Base-by-base conservation (phyloP, 140 eudicot genomes). In the Oenanthe javanica region DNA sequence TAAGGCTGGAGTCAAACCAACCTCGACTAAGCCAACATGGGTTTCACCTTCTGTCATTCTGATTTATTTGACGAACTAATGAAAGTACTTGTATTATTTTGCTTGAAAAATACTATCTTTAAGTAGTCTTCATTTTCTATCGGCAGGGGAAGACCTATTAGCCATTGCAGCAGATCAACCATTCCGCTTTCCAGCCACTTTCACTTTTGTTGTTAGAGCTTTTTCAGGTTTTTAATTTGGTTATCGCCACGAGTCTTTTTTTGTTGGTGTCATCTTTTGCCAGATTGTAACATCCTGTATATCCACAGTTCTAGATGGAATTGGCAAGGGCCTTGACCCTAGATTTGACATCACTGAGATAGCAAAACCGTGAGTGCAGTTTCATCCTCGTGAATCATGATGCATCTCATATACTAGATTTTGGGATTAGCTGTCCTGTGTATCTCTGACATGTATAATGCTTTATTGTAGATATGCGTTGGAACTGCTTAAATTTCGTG, bases 321-420 rank as follows among this genome's bases (percentile, higher is more conserved):
- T 96, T 84, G 99, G 99, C 81, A 96, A 96, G 84, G 99, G 99
- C 82, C 99, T 96, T 6, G 98, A 96, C 80, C 97, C 99, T 77
- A 96, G 99, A 80, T 96, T 96, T 74, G 99, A 96, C 87, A 96
- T 96, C 77, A 92, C 99, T 45, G 99, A 96, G 85, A 96, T 96
- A 77, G 98, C 99, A n/a, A 96, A 88, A 88, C 99, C 99, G 99
- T 96, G 82, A 92, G 99, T 89, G 49, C 63, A 73, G 19, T 78
- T 84, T 71, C 70, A 46, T 72, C 19, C 59, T 77, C 74, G 1
- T 77, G 78, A 36, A 36, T 36, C 40, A 2, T 36, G 40, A 21
- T 45, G 78, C 15, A 74, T 75, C 5, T 75, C 64, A 25, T 25
- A 75, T 75, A 48, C 46, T 14, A 15, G 43, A 54, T 6, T 40